A percentile compares a stretch with the other conserved stretches of the same genome.
phyloP scores from a whole-genome alignment of 441 rosid genomes.

The Arabidopsis hybrid region DNA sequence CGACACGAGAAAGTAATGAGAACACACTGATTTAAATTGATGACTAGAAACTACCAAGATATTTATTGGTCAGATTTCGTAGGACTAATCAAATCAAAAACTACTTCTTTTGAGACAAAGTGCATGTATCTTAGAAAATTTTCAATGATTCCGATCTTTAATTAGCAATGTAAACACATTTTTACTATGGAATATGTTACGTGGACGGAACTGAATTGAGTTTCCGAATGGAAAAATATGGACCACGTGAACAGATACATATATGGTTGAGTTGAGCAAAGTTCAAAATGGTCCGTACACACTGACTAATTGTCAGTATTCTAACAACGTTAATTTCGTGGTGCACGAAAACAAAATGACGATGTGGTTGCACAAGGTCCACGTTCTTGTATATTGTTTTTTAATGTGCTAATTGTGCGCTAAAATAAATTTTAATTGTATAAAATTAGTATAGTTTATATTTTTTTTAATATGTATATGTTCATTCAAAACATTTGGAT shows the following conservation, averaged over 20 bases:
- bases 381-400: not conserved
- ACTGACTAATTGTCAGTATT: not conserved
- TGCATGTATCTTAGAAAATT: conserved; percentile 21
- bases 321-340: not conserved
- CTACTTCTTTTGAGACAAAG: not conserved
- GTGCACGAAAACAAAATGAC: not conserved
- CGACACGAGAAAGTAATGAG: not conserved
- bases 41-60: not conserved
- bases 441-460: not conserved
- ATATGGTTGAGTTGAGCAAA: not conserved
- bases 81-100: too few relatives aligned
- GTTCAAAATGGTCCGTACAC: not conserved
- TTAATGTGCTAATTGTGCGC: not conserved
- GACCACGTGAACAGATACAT: conserved; percentile 7
- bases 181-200: conserved; percentile 3
- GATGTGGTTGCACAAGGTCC: not conserved
- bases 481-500: not conserved
- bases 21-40: not conserved
- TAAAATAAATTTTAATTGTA: not conserved
- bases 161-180: conserved; percentile 16
- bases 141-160: not conserved
- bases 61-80: not conserved
- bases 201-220: conserved; percentile 18
- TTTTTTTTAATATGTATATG: not conserved
- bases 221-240: not conserved